phyloP scores from a whole-genome alignment of 2,329 filamentous ascomycete genomes.

The Ceratocystis cacaofunesta region DNA sequence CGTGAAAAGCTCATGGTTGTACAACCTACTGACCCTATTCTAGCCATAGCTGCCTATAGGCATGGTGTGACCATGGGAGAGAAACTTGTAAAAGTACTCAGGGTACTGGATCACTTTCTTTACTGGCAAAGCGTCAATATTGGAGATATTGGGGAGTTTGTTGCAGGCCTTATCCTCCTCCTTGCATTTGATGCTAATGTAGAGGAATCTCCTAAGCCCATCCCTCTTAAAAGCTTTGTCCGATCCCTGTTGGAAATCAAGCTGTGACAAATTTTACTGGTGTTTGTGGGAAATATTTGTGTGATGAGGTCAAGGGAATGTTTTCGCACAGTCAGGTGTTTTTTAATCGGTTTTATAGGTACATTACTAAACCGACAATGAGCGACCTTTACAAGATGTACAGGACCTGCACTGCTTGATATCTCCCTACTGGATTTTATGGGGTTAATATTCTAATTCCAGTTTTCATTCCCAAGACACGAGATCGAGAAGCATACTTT shows the following conservation, averaged over 20 bases:
- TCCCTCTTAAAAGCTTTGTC: not conserved
- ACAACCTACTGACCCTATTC: not conserved
- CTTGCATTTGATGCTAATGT: not conserved
- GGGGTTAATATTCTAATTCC: not conserved
- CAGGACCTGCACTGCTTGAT: not conserved
- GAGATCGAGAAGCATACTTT: not conserved
- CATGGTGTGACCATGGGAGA: not conserved
- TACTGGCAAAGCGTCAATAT: not conserved
- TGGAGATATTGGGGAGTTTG: not conserved
- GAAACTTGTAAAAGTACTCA: not conserved
- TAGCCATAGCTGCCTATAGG: not conserved
- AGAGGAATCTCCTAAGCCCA: not conserved
- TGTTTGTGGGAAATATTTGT: no score
- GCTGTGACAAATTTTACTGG: not conserved
- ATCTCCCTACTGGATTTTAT: not conserved
- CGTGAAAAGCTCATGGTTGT: not conserved
- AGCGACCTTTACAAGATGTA: not conserved
- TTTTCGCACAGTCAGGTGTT: not conserved
- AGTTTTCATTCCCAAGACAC: not conserved
- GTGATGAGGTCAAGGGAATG: not conserved
- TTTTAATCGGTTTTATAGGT: not conserved
- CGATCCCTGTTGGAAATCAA: not conserved
- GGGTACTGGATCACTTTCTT: not conserved
- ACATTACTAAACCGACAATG: not conserved
- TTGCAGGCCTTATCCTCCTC: not conserved